Evolutionary conservation across 129 eudicot species (phyloP).

Genomic region (Glebionis coronaria): DNA sequence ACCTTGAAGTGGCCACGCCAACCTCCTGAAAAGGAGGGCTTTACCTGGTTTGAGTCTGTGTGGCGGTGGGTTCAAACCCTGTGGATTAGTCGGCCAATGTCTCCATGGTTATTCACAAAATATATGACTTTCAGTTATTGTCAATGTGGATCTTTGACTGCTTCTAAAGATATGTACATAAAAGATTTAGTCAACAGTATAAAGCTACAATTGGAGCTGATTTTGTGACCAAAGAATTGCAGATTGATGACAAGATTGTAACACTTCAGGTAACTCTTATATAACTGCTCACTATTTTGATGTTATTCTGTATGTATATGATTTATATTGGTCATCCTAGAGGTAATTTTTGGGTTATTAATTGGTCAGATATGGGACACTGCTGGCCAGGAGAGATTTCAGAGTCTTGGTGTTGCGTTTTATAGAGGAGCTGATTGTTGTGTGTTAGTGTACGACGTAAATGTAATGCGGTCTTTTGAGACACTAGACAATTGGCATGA

Average conservation of each 20-base stretch:
- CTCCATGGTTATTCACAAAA: too few relatives aligned
- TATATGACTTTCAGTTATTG: background rate
- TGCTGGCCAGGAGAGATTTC: constrained; percentile 94
- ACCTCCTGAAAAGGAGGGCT: too few relatives aligned
- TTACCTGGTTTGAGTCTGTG: too few relatives aligned
- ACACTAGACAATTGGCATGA: constrained; percentile 88
- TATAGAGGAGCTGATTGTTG: constrained; percentile 95
- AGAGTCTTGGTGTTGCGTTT: constrained; percentile 94
- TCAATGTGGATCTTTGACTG: constrained; percentile 26
- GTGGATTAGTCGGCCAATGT: too few relatives aligned
- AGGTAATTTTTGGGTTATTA: background rate
- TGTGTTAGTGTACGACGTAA: constrained; percentile 84
- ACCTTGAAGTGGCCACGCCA: too few relatives aligned
- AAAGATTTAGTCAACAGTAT: constrained; percentile 83
- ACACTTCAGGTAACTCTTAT: constrained; percentile 55
- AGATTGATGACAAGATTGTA: constrained; percentile 73
- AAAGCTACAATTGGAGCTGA: constrained; percentile 95
- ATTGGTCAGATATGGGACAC: constrained; percentile 81
- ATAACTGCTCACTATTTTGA: background rate
- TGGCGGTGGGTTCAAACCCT: too few relatives aligned
- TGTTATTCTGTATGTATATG: background rate
- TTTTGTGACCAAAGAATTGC: constrained; percentile 88
- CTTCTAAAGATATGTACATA: constrained; percentile 67
- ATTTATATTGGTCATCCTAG: background rate
- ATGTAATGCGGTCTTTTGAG: constrained; percentile 74